Evolutionary conservation across 257 asterid species (phyloP), one percentile per base, ranked within the genome.

Genomic region (Plantago elongata): DNA sequence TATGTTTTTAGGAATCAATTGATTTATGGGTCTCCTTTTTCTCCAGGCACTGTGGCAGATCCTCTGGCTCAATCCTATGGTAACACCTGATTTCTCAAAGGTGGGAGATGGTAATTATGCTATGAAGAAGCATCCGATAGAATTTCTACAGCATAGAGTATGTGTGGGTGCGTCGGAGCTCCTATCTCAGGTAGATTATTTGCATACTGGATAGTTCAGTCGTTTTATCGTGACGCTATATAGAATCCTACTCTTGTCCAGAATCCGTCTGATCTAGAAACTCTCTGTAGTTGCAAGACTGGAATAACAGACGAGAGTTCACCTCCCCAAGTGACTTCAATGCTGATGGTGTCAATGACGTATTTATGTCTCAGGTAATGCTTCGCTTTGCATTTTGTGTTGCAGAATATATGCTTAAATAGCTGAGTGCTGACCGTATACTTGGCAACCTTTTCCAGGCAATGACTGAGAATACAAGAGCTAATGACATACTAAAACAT

Each of bases 271-370:
- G 70, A 75, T 68, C 37, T 30, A 13, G 68, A 62, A 71, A 61
- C 62, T 58, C 38, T 69, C 58, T 79, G 54, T 70, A 93, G 99
- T 75, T 93, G 81, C 97, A 93, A 87, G 96, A 89, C 71, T 93
- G 99, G 99, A 93, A 93, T 69, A 89, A 87, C 76, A 81, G 99
- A 75, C 80, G 90, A 34, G 94, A 93, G 63, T 93, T 93, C 74
- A 81, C 90, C 57, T 70, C 87, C 74, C 96, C 97, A 16, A 80
- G 80, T 72, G 96, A 89, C 69, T 93, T 93, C 75, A 89, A 87
- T 73, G 97, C 97, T 62, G 99, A 87, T 78, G 99, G 97, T 75
- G 96, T 83, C 67, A 80, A 79, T 69, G 99, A 87, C 65, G 63
- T 73, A 50, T 93, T 89, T 70, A 81, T 89, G 72, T 77, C 83